Evolutionary conservation across 495 filamentous ascomycete species (phyloP).

Genomic region (Daldinia decipiens): DNA sequence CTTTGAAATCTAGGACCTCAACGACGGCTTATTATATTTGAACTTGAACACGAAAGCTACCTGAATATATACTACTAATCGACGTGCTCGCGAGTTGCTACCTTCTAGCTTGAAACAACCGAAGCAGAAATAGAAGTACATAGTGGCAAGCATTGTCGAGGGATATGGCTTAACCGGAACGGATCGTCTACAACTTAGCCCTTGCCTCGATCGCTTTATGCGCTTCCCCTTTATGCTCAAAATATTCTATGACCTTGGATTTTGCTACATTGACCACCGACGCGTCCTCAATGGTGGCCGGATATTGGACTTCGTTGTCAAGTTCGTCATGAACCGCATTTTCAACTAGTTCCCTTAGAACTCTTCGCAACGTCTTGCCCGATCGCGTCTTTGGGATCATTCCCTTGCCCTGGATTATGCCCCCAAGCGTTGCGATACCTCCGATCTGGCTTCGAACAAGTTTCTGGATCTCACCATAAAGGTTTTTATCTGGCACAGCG

Average conservation of each 20-base stretch:
- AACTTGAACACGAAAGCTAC: not conserved
- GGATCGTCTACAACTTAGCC: constrained; percentile 64
- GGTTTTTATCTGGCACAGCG: constrained; percentile 56
- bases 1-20: not conserved
- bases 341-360: constrained; percentile 84
- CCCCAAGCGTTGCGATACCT: constrained; percentile 83
- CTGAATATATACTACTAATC: not conserved
- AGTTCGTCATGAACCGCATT: constrained; percentile 64
- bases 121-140: not conserved
- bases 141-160: not conserved
- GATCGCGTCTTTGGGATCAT: constrained; percentile 93
- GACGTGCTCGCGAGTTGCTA: not conserved
- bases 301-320: constrained; percentile 60
- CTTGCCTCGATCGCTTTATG: constrained; percentile 64
- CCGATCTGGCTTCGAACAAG: constrained; percentile 85
- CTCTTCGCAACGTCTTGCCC: constrained; percentile 86
- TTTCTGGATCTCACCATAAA: constrained; percentile 66
- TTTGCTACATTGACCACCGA: constrained; percentile 61
- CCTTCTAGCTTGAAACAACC: not conserved
- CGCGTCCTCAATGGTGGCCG: constrained; percentile 66
- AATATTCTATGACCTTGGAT: constrained; percentile 61
- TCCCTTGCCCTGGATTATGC: constrained; percentile 83
- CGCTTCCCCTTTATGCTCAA: constrained; percentile 53
- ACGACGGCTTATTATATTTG: not conserved
- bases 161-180: not conserved